Evolutionary conservation across 805 yeast genomes (phyloP), one percentile per base, ranked within the genome.

Genomic region (Lachancea quebecensis): DNA sequence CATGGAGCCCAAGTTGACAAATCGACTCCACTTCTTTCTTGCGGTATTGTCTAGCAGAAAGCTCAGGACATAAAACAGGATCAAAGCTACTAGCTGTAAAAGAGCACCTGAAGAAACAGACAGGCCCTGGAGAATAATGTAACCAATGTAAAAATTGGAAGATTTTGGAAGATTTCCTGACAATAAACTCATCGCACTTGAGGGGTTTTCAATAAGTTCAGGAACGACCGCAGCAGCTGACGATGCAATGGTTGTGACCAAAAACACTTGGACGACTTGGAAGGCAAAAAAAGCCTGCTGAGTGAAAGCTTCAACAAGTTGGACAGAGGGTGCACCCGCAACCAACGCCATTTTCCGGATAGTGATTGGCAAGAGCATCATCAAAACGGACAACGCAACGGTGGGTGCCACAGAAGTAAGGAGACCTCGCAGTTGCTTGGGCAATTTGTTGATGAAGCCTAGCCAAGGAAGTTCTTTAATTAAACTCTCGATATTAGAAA

Each of bases 101-200:
- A 84, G 67, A 2, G 81, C 70, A 62, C 82, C 84, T 35, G 86
- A 79, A 1, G 87, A 67, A 34, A 80, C 70, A 2, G 83, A 66
- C 55, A 83, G 72, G 25, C 89, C 88, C 66, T 83, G 89, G 54
- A 83, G 69, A 38, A 79, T 71, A 45, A 82, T 71, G 62, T 82
- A 84, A 0, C 87, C 75, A 38, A 83, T 76, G 59, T 74, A 83
- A 57, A 83, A 84, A 65, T 84, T 84, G 28, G 89, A 82, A 5
- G 89, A 72, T 52, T 76, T 79, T 45, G 91, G 91, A 50, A 84
- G 71, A 53, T 80, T 79, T n/a, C 68, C 56, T n/a, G 89, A 82
- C 45, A 84, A 68, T 29, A 83, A 56, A 11, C 51, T 47, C 80
- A 83, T 74, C 1, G 80, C 82, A 42, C 70, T 61, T 1, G 78